Conservation (phyloP, 2,329 filamentous ascomycete genomes). For the Ceratocystis smalleyi region DNA sequence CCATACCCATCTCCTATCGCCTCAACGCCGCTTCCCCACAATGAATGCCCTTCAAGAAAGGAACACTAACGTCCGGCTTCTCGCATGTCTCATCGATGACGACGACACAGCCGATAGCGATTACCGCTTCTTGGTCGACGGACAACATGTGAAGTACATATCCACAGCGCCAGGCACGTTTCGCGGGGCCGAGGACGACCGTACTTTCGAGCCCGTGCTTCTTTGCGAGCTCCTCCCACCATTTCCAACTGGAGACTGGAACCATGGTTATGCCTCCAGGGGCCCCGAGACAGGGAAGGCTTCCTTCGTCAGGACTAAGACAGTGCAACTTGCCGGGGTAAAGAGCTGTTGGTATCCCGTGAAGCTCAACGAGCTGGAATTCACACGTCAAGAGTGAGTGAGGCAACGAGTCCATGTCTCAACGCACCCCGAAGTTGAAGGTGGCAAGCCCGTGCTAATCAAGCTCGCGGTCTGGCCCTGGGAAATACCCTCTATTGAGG, state of each 20-base stretch:
- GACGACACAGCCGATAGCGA: conserved; percentile 20
- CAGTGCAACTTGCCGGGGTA: conserved; percentile 17
- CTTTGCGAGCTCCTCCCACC: conserved; percentile 20
- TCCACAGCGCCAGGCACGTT: conserved; percentile 20
- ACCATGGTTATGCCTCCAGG: conserved; percentile 18
- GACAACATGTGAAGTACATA: conserved; percentile 21
- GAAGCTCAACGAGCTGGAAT: conserved; percentile 21
- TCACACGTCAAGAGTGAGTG: conserved; percentile 19
- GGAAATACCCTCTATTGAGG: not conserved
- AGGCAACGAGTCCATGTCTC: conserved; percentile 20
- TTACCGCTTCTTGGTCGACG: conserved; percentile 22
- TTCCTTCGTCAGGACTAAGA: conserved; percentile 19
- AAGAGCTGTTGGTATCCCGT: conserved; percentile 20
- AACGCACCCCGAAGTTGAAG: conserved; percentile 20
- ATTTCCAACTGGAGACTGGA: conserved; percentile 22
- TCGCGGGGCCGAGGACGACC: conserved; percentile 19
- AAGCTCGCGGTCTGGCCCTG: conserved; percentile 21
- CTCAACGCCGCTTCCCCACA: conserved; percentile 9
- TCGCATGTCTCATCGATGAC: conserved; percentile 21
- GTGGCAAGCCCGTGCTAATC: conserved; percentile 20
- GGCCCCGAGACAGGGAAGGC: conserved; percentile 18
- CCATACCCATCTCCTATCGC: conserved; percentile 9
- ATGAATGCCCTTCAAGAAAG: conserved; percentile 13
- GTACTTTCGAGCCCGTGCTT: conserved; percentile 21
- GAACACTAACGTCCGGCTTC: conserved; percentile 21